phyloP scores from a whole-genome alignment of 345 rosid genomes.

The Moricandia moricandioides region DNA sequence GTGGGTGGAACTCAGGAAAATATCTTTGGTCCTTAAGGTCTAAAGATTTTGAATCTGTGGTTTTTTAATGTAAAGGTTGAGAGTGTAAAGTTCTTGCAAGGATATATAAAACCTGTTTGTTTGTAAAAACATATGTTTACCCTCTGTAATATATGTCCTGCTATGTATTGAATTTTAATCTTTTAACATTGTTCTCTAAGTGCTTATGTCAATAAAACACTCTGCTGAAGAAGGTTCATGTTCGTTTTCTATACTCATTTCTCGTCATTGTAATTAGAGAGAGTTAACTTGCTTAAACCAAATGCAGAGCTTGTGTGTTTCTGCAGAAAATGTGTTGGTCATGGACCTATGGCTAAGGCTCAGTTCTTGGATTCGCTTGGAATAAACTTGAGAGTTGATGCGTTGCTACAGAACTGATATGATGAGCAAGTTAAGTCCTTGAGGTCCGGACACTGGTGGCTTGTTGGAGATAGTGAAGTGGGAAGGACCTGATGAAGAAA shows the following conservation, averaged over 20 bases:
- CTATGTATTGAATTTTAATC: neutral
- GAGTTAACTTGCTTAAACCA: neutral
- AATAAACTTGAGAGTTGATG: constrained; percentile 88
- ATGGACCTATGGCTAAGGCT: constrained; percentile 84
- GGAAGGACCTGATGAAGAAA: constrained; percentile 80
- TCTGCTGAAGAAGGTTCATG: constrained; percentile 87
- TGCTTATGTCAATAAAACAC: constrained; percentile 72
- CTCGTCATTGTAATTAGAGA: constrained; percentile 1
- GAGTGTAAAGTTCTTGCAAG: constrained; percentile 26
- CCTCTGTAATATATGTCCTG: neutral
- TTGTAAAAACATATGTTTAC: constrained; percentile 11
- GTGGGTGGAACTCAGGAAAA: constrained; percentile 11
- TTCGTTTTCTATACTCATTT: constrained; percentile 8
- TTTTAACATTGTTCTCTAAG: constrained; percentile 48
- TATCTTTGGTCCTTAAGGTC: constrained; percentile 31
- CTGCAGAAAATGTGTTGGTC: constrained; percentile 66
- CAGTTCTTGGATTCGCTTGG: constrained; percentile 87
- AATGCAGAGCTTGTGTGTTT: constrained; percentile 8
- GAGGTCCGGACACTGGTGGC: constrained; percentile 82
- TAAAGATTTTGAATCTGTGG: constrained; percentile 23
- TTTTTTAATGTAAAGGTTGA: constrained; percentile 28
- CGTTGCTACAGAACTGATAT: constrained; percentile 64
- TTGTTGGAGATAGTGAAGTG: constrained; percentile 96
- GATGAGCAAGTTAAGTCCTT: constrained; percentile 77
- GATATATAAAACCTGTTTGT: neutral